A percentile compares a stretch with the other conserved stretches of the same genome.
phyloP scores from a whole-genome alignment of 2,329 filamentous ascomycete genomes.

The Metarhizium humberi region DNA sequence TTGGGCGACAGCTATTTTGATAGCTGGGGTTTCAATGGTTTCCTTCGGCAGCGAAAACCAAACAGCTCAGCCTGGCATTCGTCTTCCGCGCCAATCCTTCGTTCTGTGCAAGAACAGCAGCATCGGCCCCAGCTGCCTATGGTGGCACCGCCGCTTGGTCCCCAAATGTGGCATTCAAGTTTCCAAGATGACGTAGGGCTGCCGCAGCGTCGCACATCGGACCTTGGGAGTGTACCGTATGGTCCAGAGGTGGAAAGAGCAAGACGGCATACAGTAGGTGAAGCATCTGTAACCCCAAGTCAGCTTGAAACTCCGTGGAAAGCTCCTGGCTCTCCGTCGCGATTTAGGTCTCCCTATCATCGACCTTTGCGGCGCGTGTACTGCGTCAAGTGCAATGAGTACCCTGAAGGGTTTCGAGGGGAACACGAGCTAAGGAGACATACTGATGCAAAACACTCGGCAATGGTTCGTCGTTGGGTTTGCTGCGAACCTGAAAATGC shows the following conservation, averaged over 20 bases:
- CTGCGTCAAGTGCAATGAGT: constrained; percentile 70
- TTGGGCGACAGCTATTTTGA: constrained; percentile 36
- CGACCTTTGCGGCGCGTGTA: constrained; percentile 61
- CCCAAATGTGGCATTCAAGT: constrained; percentile 6
- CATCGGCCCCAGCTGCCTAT: constrained; percentile 5
- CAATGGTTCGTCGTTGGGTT: constrained; percentile 45
- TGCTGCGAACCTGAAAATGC: constrained; percentile 40
- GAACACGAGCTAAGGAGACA: constrained; percentile 77
- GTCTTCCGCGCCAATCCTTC: constrained; percentile 8
- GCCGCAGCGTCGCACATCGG: constrained; percentile 6
- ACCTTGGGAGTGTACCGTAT: neutral
- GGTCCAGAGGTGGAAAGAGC: constrained; percentile 10
- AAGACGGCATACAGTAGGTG: constrained; percentile 37
- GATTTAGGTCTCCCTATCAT: constrained; percentile 34
- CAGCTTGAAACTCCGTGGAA: constrained; percentile 29
- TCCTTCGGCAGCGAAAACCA: constrained; percentile 16
- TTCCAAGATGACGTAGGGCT: constrained; percentile 9
- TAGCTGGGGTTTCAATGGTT: constrained; percentile 22
- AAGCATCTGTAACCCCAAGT: constrained; percentile 32
- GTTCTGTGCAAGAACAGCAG: constrained; percentile 3
- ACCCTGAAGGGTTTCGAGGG: constrained; percentile 80
- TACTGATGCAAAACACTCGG: constrained; percentile 47
- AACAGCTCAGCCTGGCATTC: constrained; percentile 1
- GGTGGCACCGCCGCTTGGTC: neutral
- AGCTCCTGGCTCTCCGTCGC: constrained; percentile 30